Conservation (phyloP, 208 protist species). For the Wallacemonas rigidus region DNA sequence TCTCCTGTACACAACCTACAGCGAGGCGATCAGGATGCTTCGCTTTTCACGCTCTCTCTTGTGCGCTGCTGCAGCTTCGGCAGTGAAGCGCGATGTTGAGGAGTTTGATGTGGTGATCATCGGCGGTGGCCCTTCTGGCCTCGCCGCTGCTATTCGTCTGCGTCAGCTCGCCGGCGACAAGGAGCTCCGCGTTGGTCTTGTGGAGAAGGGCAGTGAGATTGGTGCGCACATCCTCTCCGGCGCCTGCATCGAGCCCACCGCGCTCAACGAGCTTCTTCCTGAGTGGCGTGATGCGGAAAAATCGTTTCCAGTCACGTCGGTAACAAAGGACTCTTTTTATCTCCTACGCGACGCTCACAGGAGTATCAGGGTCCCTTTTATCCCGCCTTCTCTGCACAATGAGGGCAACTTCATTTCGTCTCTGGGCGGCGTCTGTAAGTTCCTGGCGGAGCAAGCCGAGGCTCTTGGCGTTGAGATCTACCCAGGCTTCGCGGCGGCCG, state of each 20-base stretch:
- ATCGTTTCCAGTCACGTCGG: constrained; percentile 84
- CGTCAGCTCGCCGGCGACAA: constrained; percentile 92
- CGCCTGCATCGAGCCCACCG: constrained; percentile 95
- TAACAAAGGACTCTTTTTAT: constrained; percentile 91
- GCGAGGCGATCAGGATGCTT: constrained; percentile 29
- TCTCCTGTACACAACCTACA: neutral
- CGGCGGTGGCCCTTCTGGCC: constrained; percentile 94
- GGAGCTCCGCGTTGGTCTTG: constrained; percentile 87
- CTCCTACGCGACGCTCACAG: constrained; percentile 66
- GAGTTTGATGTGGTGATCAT: constrained; percentile 98
- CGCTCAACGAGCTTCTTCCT: constrained; percentile 96
- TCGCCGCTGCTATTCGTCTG: constrained; percentile 94
- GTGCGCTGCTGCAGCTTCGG: constrained; percentile 32
- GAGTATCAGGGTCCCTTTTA: constrained; percentile 59
- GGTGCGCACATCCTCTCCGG: constrained; percentile 97
- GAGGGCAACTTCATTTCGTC: constrained; percentile 96
- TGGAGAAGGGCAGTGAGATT: constrained; percentile 97
- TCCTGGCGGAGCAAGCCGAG: constrained; percentile 95
- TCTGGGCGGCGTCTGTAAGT: constrained; percentile 92
- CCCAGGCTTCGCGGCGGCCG: constrained; percentile 92
- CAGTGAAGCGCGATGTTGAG: constrained; percentile 84
- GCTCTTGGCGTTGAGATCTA: constrained; percentile 98
- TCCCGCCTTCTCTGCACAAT: constrained; percentile 90
- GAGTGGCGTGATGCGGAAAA: constrained; percentile 86
- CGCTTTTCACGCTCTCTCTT: constrained; percentile 37